Evolutionary conservation across 2,329 filamentous ascomycete species (phyloP).

Genomic region (Neoarthrinium moseri): DNA sequence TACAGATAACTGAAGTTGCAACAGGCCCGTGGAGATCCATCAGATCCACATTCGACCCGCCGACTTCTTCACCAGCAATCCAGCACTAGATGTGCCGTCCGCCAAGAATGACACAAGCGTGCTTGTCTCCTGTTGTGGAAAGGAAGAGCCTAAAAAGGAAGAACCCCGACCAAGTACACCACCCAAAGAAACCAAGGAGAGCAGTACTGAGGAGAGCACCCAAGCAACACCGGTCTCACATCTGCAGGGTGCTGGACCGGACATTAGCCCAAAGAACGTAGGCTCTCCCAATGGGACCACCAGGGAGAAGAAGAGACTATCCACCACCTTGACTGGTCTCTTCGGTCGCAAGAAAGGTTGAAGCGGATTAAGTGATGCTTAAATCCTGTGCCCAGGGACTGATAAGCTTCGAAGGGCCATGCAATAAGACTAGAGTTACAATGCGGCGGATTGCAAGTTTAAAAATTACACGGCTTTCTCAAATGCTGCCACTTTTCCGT

Average conservation of each 20-base stretch:
- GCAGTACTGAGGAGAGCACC: background rate
- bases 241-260: background rate
- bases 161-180: too few species aligned
- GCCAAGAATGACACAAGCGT: background rate
- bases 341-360: background rate
- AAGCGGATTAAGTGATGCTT: background rate
- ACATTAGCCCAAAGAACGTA: background rate
- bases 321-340: background rate
- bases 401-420: too few species aligned
- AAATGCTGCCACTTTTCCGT: too few species aligned
- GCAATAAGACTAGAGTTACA: too few species aligned
- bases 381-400: too few species aligned
- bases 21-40: conserved; percentile 47
- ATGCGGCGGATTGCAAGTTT: too few species aligned
- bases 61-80: conserved; percentile 47
- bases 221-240: background rate
- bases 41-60: conserved; percentile 44
- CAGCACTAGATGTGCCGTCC: conserved; percentile 42
- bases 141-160: too few species aligned
- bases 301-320: background rate
- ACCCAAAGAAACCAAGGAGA: background rate
- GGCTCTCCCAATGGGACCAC: background rate
- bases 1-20: background rate
- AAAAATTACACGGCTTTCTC: too few species aligned
- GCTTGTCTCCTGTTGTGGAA: background rate